Base-by-base conservation (phyloP, 805 yeast species). In the Kuraishia floccosa region DNA sequence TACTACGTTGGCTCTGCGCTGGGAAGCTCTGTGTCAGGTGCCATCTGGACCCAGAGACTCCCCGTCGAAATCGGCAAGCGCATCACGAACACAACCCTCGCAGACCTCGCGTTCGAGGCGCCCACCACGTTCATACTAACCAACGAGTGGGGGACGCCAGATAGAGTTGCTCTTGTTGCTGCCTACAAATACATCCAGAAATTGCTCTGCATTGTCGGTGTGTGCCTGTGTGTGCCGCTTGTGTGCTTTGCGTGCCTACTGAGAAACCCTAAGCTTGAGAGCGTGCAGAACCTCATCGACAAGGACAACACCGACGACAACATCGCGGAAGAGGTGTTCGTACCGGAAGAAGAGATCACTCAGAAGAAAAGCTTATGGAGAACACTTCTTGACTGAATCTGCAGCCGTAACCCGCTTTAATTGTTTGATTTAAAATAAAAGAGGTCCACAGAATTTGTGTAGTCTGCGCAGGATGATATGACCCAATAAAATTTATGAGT, bases 11-110 rank as follows among this genome's bases (percentile, higher is more conserved):
- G 87, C 6, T 50, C 71, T 9, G 80, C 82, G 4, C 41, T 77
- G 30, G 86, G 86, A 15, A 52, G 65, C 20, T 53, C 78, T 16
- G 65, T 79, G 16, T 64, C 82, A 14, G 85, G 84, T 40, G 83
- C 84, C 19, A 62, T 78, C 26, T 79, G 84, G 84, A 69, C 81
- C 10, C 71, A 75, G 39, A 46, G 60, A 12, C 55, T 79, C 42
- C 78, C 72, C 45, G 43, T 46, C 15, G 46, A 62, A 41, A 50
- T 73, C 30, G 34, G 43, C 20, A 50, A 56, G 28, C 43, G 63
- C 32, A 37, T 67, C 8, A 44, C 47, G 14, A 58, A 66, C 34
- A 41, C 51, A 1, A 49, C 61, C 0, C 37, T 65, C n/a, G 72
- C 72, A 6, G 39, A 52, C 0, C 37, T 33, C 2, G 77, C 74